Evolutionary conservation across 2,329 filamentous ascomycete genomes (phyloP), one percentile per base, ranked within the genome.

Genomic region (Madurella fahalii): DNA sequence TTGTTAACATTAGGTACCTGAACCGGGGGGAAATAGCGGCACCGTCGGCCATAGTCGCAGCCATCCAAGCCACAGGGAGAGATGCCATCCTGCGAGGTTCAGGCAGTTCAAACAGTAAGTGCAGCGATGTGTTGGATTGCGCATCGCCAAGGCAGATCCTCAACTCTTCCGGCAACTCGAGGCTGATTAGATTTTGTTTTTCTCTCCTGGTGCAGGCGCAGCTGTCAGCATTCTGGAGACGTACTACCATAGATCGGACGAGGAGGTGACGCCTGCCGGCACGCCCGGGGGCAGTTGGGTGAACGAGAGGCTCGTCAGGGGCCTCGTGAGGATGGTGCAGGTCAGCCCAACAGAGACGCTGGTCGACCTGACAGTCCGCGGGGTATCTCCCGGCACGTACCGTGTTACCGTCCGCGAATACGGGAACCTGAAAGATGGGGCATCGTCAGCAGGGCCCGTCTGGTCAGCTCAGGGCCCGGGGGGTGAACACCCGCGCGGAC

Each of bases 171-270:
- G 2, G 16, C 31, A 18, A 2, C 12, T 13, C 30, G 30, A 47
- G 25, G 48, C 51, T 54, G 20, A 59, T 49, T 52, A 31, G 40
- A 25, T 18, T 39, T 12, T 25, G 25, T 40, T 48, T 20, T 17
- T 48, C 16, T 25, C 31, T 34, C 34, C 40, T 13, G 17, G 7
- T 47, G 31, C 61, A 83, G 87, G 83, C 68, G 89, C 91, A 31
- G 90, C 93, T 43, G 94, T 99, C 42, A 96, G 92, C 73, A 97
- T 99, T 67, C 83, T 99, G 57, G 94, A 99, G 77, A 95, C 90
- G 53, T 84, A 80, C 62, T 67, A 75, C 64, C 85, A 90, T 66
- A 80, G 47, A 17, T 25, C 55, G 16, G 39, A 53, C 45, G 37
- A 30, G 2, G 48, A 57, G 16, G 49, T 84, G 44, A 74, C 71